Conservation (phyloP, 257 asterid species). For the Orobanche coerulescens region DNA sequence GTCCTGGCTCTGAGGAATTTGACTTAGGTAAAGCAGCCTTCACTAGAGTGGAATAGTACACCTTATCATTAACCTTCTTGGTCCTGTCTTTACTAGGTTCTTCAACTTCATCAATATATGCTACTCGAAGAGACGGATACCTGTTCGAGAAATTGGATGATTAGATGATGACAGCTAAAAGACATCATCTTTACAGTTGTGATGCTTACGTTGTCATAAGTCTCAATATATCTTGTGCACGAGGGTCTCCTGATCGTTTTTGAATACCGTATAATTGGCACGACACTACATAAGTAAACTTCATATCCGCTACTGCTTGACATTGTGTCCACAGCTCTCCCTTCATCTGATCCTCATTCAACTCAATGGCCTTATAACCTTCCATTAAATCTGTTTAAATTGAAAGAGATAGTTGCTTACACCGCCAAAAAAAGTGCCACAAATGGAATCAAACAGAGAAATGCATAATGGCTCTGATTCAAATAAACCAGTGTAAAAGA, state of each 20-base stretch:
- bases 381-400: constrained; percentile 75
- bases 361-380: constrained; percentile 94
- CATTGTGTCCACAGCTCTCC: constrained; percentile 96
- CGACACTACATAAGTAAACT: constrained; percentile 91
- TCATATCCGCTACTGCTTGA: constrained; percentile 99
- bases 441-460: constrained; percentile 6
- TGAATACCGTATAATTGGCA: constrained; percentile 91
- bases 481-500: constrained; percentile 17
- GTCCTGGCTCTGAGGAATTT: constrained; percentile 80
- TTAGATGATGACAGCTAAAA: constrained; percentile 18
- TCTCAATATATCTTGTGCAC: constrained; percentile 88
- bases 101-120: constrained; percentile 97
- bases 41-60: constrained; percentile 81
- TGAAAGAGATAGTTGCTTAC: constrained; percentile 13
- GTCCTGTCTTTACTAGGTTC: constrained; percentile 76
- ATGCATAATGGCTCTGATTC: neutral
- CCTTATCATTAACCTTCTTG: constrained; percentile 77
- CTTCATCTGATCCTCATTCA: constrained; percentile 93
- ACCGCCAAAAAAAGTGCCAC: neutral
- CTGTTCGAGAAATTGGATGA: constrained; percentile 31
- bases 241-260: constrained; percentile 83
- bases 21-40: constrained; percentile 92
- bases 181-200: neutral
- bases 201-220: constrained; percentile 79
- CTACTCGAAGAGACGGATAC: constrained; percentile 96